A percentile compares a stretch with the other conserved stretches of the same genome.
Evolutionary conservation across 2,329 filamentous ascomycete species (phyloP).

Genomic region (Cordyceps farinosa): DNA sequence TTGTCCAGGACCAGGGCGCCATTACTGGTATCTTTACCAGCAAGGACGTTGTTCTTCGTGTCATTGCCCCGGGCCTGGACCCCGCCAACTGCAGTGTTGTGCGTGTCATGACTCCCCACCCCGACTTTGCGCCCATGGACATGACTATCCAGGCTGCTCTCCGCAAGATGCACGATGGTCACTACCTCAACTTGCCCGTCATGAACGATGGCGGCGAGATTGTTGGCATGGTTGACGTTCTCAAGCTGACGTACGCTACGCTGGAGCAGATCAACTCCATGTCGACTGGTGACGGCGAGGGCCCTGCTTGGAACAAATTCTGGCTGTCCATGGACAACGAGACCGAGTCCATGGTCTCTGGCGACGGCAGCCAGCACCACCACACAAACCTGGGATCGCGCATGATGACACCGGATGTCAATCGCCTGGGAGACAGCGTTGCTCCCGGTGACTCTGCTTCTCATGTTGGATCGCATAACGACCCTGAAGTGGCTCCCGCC

Average conservation of each 20-base stretch:
- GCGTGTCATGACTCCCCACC: constrained; percentile 97
- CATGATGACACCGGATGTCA: constrained; percentile 75
- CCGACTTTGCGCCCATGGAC: constrained; percentile 96
- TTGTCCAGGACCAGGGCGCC: constrained; percentile 93
- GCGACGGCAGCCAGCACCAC: constrained; percentile 76
- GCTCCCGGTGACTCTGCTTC: constrained; percentile 93
- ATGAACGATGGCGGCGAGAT: constrained; percentile 98
- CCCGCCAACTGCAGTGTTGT: constrained; percentile 95
- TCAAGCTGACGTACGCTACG: constrained; percentile 97
- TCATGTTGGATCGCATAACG: constrained; percentile 72
- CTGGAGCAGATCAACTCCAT: constrained; percentile 98
- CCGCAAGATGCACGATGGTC: constrained; percentile 98
- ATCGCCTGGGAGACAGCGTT: constrained; percentile 74
- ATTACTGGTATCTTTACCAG: constrained; percentile 99
- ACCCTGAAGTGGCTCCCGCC: constrained; percentile 55
- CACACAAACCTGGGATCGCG: constrained; percentile 63
- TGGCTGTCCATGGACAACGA: constrained; percentile 95
- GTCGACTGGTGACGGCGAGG: constrained; percentile 81
- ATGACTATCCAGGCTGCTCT: constrained; percentile 99
- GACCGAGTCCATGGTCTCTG: constrained; percentile 94
- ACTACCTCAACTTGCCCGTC: constrained; percentile 95
- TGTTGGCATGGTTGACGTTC: constrained; percentile 97
- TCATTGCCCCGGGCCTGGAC: constrained; percentile 94
- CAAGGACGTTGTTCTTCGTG: constrained; percentile 96
- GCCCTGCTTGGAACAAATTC: constrained; percentile 99